phyloP scores from a whole-genome alignment of 345 rosid genomes.

The Eucalyptus decipiens region DNA sequence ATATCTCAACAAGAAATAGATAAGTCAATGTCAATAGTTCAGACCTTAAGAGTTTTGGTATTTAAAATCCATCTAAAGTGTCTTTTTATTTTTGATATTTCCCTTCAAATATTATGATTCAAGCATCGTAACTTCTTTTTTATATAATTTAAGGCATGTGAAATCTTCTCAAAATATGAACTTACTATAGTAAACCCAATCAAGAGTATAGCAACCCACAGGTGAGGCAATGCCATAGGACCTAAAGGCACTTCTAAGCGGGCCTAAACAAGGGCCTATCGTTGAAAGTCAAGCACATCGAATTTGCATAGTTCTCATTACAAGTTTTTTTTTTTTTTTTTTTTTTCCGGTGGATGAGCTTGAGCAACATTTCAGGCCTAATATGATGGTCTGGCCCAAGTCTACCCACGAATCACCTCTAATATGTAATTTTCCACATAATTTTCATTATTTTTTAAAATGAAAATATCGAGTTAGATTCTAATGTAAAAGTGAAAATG shows the following conservation, averaged over 20 bases:
- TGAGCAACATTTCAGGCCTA: neutral
- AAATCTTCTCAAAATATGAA: neutral
- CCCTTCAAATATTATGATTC: neutral
- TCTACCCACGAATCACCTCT: neutral
- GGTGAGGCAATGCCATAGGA: neutral
- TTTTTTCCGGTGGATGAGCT: neutral
- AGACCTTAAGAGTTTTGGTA: neutral
- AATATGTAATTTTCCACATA: neutral
- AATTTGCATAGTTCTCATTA: neutral
- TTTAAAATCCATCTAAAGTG: neutral
- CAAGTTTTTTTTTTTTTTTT: neutral
- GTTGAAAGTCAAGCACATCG: neutral
- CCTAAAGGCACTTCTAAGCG: neutral
- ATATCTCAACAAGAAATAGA: neutral
- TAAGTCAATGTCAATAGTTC: neutral
- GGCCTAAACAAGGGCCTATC: neutral
- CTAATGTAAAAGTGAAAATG: neutral
- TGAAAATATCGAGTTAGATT: neutral
- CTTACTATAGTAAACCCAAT: neutral
- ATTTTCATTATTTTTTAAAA: neutral
- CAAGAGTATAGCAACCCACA: neutral
- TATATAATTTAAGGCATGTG: neutral
- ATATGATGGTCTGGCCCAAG: neutral
- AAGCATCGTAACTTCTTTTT: neutral
- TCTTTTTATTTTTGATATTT: neutral